A percentile compares a stretch with the other conserved stretches of the same genome.
These are phyloP conservation scores for Punica granatum DNA, from an alignment of 345 rosid genomes.

Conservation along the genomic window DNA sequence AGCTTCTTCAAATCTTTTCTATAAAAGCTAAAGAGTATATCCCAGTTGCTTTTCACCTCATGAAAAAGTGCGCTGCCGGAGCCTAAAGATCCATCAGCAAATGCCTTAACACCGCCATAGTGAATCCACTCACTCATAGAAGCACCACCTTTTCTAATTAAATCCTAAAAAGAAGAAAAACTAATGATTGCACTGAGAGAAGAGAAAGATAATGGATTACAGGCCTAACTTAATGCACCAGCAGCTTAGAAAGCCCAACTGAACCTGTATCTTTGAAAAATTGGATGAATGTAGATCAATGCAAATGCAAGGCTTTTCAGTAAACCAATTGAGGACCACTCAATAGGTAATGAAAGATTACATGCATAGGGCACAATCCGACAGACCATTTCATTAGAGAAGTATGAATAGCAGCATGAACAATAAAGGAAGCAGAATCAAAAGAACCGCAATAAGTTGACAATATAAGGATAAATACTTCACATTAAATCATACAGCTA, in stretches of 20 bases:
- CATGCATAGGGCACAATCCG: background rate
- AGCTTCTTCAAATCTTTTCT: background rate
- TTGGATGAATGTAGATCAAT: too few species aligned
- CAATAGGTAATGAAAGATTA: background rate
- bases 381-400: background rate
- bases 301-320: background rate
- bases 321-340: background rate
- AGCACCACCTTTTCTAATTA: slow-evolving; percentile 39
- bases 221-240: background rate
- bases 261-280: background rate
- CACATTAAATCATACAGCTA: slow-evolving; percentile 41
- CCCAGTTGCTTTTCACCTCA: slow-evolving; percentile 41
- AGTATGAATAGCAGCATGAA: background rate
- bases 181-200: background rate
- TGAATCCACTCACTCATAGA: slow-evolving; percentile 63
- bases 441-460: background rate
- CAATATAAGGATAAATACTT: background rate
- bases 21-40: background rate
- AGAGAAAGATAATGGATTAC: background rate
- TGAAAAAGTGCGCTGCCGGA: slow-evolving; percentile 82
- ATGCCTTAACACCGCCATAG: slow-evolving; percentile 90
- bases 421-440: background rate
- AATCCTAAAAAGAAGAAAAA: slow-evolving; percentile 28
- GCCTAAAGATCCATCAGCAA: slow-evolving; percentile 88
- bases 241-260: background rate